These are phyloP conservation scores for Trichoderma sp. DNA, from an alignment of 2,329 filamentous ascomycete species.

Conservation along the genomic window DNA sequence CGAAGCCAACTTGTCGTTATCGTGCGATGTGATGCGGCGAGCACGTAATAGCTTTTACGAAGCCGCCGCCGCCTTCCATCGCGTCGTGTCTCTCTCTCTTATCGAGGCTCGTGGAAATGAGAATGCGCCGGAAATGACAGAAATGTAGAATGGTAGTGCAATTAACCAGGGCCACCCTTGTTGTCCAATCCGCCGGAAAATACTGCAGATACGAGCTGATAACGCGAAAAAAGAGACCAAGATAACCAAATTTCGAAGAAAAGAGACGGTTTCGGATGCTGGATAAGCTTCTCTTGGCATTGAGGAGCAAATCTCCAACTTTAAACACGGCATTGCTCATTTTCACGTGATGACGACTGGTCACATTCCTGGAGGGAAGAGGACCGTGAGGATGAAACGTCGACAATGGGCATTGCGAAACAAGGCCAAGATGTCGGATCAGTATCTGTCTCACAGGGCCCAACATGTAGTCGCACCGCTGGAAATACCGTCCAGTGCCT, in stretches of 20 bases:
- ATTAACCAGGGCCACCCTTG: too few species aligned
- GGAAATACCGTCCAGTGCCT: background rate
- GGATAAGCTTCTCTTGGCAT: background rate
- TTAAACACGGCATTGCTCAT: background rate
- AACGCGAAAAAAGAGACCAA: background rate
- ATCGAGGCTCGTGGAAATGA: conserved; percentile 3
- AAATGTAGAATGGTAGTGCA: conserved; percentile 1
- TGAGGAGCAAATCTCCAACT: conserved; percentile 14
- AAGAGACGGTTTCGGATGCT: conserved; percentile 9
- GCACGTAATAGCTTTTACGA: conserved; percentile 7
- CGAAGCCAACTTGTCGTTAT: background rate
- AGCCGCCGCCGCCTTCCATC: background rate
- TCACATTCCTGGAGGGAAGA: background rate
- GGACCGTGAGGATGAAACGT: background rate
- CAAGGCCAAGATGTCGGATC: background rate
- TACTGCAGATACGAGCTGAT: conserved; percentile 6
- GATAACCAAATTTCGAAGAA: background rate
- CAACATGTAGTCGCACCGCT: too few species aligned
- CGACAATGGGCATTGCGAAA: background rate
- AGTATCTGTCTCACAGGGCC: too few species aligned
- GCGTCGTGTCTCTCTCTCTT: background rate
- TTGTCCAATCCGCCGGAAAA: background rate
- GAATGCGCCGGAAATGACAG: conserved; percentile 14
- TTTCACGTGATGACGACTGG: background rate
- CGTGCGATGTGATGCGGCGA: background rate